phyloP scores from a whole-genome alignment of 805 yeast genomes.

The Teunomyces lycoperdinae region DNA sequence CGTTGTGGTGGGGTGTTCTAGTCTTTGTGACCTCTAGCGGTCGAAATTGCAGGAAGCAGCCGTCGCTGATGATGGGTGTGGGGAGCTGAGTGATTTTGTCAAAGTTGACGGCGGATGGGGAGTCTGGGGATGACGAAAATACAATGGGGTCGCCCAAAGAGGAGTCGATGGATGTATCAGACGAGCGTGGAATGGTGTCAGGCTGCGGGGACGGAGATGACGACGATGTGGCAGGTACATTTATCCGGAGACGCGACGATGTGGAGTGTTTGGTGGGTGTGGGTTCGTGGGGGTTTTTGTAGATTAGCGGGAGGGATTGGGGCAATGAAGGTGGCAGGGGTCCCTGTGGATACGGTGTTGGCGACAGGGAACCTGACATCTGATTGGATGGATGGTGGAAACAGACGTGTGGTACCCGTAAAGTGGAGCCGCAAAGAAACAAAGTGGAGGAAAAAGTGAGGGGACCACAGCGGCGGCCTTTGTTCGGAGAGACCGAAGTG shows the following conservation, averaged over 20 bases:
- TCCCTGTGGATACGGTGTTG: not conserved
- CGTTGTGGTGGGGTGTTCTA: slow-evolving; percentile 2
- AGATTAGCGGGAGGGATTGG: not conserved
- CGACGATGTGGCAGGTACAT: not conserved
- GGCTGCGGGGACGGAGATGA: not conserved
- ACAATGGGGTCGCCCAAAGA: slow-evolving; percentile 6
- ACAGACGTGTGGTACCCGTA: not conserved
- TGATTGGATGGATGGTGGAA: not conserved
- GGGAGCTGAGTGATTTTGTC: slow-evolving; percentile 44
- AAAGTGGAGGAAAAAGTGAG: slow-evolving; percentile 1
- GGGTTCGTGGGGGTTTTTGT: not conserved
- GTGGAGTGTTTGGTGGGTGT: not conserved
- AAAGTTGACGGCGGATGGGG: slow-evolving; percentile 17
- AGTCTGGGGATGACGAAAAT: slow-evolving; percentile 6
- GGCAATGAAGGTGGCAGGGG: not conserved
- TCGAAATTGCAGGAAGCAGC: slow-evolving; percentile 4
- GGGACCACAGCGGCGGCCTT: not conserved
- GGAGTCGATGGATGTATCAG: not conserved
- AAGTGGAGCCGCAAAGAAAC: not conserved
- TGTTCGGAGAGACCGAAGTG: not conserved
- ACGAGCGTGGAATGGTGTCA: not conserved
- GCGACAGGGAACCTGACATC: slow-evolving; percentile 1
- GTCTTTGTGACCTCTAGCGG: slow-evolving; percentile 5
- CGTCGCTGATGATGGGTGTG: slow-evolving; percentile 33
- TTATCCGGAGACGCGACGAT: not conserved